Evolutionary conservation across 257 asterid species (phyloP).

Genomic region (Datura wrightii): DNA sequence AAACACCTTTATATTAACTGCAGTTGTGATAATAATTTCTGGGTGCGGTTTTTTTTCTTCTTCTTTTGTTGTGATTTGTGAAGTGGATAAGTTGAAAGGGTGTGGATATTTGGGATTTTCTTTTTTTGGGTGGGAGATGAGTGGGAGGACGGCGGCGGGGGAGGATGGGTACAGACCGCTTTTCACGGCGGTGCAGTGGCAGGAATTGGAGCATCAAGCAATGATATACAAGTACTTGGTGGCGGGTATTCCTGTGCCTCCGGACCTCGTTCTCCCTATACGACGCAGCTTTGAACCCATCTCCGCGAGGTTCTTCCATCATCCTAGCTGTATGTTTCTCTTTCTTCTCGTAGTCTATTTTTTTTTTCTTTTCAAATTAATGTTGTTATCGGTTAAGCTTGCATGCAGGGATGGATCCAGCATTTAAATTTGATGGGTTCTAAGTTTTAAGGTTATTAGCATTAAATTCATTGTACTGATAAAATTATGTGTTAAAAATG

Average conservation of each 20-base stretch:
- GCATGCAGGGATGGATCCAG: background rate
- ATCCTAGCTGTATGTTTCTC: constrained; percentile 30
- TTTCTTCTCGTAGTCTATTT: background rate
- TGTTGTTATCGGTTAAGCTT: background rate
- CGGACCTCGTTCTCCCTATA: constrained; percentile 30
- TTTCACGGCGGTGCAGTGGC: constrained; percentile 39
- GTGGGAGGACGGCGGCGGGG: constrained; percentile 25
- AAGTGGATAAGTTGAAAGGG: constrained; percentile 34
- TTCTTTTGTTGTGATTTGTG: constrained; percentile 26
- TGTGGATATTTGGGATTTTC: constrained; percentile 27
- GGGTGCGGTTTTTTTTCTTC: constrained; percentile 48
- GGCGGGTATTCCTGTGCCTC: constrained; percentile 37
- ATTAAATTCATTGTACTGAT: background rate
- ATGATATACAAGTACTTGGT: constrained; percentile 37
- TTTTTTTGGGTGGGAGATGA: constrained; percentile 22
- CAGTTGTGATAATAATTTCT: constrained; percentile 38
- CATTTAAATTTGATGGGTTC: background rate
- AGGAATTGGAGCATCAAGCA: constrained; percentile 40
- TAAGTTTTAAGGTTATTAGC: background rate
- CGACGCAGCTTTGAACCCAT: constrained; percentile 37
- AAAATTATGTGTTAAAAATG: background rate
- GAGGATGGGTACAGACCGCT: constrained; percentile 24
- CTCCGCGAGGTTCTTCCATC: constrained; percentile 27
- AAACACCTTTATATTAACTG: constrained; percentile 29
- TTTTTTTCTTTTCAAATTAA: background rate